Base-by-base conservation (phyloP, 2,329 filamentous ascomycete genomes). In the Cyanodermella asteris region DNA sequence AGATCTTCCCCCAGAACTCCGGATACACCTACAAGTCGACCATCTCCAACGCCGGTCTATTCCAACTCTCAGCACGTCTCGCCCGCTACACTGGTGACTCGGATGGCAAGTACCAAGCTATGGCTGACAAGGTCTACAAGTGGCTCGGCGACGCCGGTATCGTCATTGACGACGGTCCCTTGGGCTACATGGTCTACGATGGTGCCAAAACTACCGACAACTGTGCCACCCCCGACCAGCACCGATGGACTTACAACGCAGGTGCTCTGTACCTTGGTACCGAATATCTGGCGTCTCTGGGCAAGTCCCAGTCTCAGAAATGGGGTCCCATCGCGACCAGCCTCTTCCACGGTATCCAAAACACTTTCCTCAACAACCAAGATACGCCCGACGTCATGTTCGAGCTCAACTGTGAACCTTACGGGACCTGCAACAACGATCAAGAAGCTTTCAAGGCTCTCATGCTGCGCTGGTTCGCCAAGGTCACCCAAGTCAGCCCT, bases 371-470 rank as follows among this genome's bases (percentile, higher is more conserved):
- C n/a, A n/a, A n/a, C n/a, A n/a, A n/a, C n/a, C n/a, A n/a, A n/a
- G n/a, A n/a, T n/a, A n/a, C 27, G 3, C 51, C 49, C 4, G 48
- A 61, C 37, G 47, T 78, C 41, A 59, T 76, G 42, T 62, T 56
- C 37, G 74, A 81, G 48, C 55, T 56, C 32, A 61, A 63, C 16
- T 82, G 75, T 49, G 74, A 81, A 49, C 47, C 45, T 6, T 46
- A 46, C 29, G 47, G 50, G 28, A 54, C 52, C 14, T 82, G 75
- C 55, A 64, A 77, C 49, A 57, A 57, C 33, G 73, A 81, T 44
- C 72, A 80, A 49, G 61, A 61, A 38, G 67, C 60, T 23, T 81
- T 80, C 64, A 81, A 81, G 49, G 73, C 70, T 7, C 80, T 77
- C 44, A 53, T 78, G 14, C 49, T 64, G 14, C 68, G 74, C 22